phyloP scores from a whole-genome alignment of 2,329 filamentous ascomycete genomes.

The Pestalotiopsis sp. region DNA sequence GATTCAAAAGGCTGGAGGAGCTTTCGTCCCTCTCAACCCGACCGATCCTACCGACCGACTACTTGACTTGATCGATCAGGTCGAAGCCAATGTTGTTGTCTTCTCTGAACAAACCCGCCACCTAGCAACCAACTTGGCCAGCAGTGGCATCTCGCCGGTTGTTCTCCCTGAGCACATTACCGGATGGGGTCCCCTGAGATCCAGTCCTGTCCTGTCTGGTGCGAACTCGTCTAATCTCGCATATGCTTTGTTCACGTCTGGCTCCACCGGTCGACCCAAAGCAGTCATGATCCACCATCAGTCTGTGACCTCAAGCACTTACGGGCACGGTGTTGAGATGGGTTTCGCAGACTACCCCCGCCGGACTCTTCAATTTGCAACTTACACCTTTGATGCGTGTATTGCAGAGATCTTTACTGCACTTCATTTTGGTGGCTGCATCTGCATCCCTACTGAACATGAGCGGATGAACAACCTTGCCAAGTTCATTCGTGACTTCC shows the following conservation, averaged over 20 bases:
- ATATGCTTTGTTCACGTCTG: conserved; percentile 56
- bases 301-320: not conserved
- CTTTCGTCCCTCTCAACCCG: conserved; percentile 32
- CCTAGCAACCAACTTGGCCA: conserved; percentile 3
- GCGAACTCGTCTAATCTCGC: not conserved
- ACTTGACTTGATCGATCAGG: conserved; percentile 6
- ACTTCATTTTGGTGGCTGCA: conserved; percentile 39
- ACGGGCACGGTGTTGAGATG: conserved; percentile 8
- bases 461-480: conserved; percentile 28
- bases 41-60: conserved; percentile 25
- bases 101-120: conserved; percentile 6
- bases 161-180: not conserved
- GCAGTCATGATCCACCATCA: conserved; percentile 41
- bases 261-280: conserved; percentile 54
- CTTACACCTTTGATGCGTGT: conserved; percentile 41
- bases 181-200: not conserved
- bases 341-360: not conserved
- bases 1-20: conserved; percentile 28
- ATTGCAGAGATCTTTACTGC: conserved; percentile 40
- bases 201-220: not conserved
- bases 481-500: conserved; percentile 11
- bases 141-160: not conserved
- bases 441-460: conserved; percentile 40
- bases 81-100: conserved; percentile 3
- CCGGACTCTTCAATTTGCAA: conserved; percentile 27